phyloP scores from a whole-genome alignment of 2,329 filamentous ascomycete species.

The Anisogramma anomala region DNA sequence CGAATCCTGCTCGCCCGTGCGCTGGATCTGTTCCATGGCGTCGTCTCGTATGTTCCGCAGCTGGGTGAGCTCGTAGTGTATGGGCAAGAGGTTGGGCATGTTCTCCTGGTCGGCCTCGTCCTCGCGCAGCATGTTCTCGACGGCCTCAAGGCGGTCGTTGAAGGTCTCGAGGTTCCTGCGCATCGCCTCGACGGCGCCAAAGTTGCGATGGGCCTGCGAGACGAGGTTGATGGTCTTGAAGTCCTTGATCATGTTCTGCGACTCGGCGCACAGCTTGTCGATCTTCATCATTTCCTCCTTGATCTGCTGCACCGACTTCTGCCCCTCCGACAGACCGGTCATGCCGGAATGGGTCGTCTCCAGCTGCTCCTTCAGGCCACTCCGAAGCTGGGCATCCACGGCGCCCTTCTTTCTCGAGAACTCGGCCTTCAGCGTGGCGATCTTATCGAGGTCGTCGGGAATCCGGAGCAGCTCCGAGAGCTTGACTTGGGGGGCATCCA shows the following conservation, averaged over 20 bases:
- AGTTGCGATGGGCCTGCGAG: constrained; percentile 92
- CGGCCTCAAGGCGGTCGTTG: constrained; percentile 59
- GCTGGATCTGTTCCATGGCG: constrained; percentile 89
- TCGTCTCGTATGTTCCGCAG: constrained; percentile 90
- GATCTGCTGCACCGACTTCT: constrained; percentile 82
- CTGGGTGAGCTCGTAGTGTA: constrained; percentile 86
- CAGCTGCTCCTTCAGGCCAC: constrained; percentile 81
- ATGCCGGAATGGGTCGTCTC: constrained; percentile 92
- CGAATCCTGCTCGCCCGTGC: constrained; percentile 59
- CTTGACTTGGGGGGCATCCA: constrained; percentile 62
- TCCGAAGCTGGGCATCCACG: constrained; percentile 80
- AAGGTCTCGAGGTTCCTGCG: constrained; percentile 82
- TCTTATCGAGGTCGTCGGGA: constrained; percentile 95
- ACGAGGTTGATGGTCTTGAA: constrained; percentile 87
- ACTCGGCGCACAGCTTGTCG: constrained; percentile 92
- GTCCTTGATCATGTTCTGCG: constrained; percentile 93
- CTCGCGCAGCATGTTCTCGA: constrained; percentile 68
- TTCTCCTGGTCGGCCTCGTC: constrained; percentile 79
- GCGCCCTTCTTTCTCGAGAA: constrained; percentile 89
- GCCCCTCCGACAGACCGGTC: constrained; percentile 75
- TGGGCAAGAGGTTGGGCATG: constrained; percentile 80
- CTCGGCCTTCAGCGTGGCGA: constrained; percentile 76
- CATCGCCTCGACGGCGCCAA: constrained; percentile 88
- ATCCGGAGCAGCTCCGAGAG: constrained; percentile 88
- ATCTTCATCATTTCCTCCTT: constrained; percentile 99